A percentile compares a stretch with the other conserved stretches of the same genome.
These are phyloP conservation scores for Blastobotrys peoriensis DNA, from an alignment of 805 yeast genomes.

Conservation along the genomic window DNA sequence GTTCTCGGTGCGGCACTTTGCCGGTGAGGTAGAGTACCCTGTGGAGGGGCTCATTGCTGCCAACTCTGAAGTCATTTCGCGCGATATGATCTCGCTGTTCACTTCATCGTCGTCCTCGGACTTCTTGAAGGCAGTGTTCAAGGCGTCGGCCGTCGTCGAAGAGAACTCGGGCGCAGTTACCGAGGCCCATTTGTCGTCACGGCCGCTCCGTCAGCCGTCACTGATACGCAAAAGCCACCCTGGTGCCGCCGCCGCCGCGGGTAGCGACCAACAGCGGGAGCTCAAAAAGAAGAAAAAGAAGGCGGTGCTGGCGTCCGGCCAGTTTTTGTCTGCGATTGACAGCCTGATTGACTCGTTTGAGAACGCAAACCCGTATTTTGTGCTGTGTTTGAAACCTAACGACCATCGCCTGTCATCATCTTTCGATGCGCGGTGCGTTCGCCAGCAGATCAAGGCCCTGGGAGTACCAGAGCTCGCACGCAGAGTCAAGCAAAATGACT, in stretches of 20 bases:
- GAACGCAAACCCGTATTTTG: constrained; percentile 35
- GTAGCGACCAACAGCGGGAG: constrained; percentile 12
- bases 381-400: constrained; percentile 37
- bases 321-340: constrained; percentile 31
- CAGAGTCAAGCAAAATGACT: constrained; percentile 34
- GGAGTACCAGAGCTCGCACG: constrained; percentile 37
- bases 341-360: constrained; percentile 33
- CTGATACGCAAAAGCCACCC: constrained; percentile 24
- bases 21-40: constrained; percentile 52
- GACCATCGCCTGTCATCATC: constrained; percentile 33
- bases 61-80: constrained; percentile 44
- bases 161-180: constrained; percentile 30
- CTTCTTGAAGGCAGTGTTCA: constrained; percentile 31
- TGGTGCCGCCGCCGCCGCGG: constrained; percentile 1
- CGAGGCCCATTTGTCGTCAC: constrained; percentile 35
- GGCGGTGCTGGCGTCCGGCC: constrained; percentile 28
- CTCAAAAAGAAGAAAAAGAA: constrained; percentile 11
- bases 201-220: constrained; percentile 36
- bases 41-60: constrained; percentile 47
- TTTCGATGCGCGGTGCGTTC: constrained; percentile 38
- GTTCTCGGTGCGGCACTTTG: constrained; percentile 50
- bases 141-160: constrained; percentile 33
- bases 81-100: constrained; percentile 36
- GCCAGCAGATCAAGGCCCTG: constrained; percentile 37
- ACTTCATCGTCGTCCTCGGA: constrained; percentile 34